Evolutionary conservation across 2,329 filamentous ascomycete species (phyloP), one percentile per base, ranked within the genome.

Genomic region (Trichophyton equinum): DNA sequence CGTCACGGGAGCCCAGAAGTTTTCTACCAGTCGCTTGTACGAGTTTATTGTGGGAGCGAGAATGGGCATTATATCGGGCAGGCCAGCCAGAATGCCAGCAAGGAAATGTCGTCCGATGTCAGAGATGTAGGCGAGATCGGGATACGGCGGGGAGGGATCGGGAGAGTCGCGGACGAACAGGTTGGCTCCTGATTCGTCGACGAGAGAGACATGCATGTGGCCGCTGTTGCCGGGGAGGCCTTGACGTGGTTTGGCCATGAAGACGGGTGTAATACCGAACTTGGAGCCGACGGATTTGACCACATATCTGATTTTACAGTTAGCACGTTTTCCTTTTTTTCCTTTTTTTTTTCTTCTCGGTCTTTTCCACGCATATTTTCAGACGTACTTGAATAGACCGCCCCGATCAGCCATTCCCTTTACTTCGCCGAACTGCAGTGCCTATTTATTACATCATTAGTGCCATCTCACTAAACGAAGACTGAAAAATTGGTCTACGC

Each of bases 1-100:
- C 0, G 92, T 96, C 4, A 99, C 94, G 0, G 94, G 94, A 0
- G 94, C 94, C 94, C 94, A 99, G 76, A 96, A 97, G 76, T 97
- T 97, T 78, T 99, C 94, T 1, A 99, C 94, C 0, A 99, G 82
- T 2, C 94, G 86, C 77, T 99, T 99, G 80, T 99, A 99, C 64
- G 89, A 95, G 80, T 99, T 99, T 70, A 99, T 83, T 0, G 90
- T 99, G 0, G 94, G 94, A 0, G 92, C 94, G 11, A 99, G 80
- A 62, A 97, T 79, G 0, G 94, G 94, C 94, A 99, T 99, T 66
- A 97, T 84, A 70, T 96, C 90, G 1, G 94, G 90, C 3, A 99
- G 81, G 13, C 92, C 94, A 25, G 89, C 86, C 0, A 99, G 81
- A 1, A 99, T 75, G 6, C 94, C 94, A 0, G 94, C 94, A 0